Evolutionary conservation across 164 flowering plant genomes (phyloP).

Genomic region (Stephania yunnanensis): DNA sequence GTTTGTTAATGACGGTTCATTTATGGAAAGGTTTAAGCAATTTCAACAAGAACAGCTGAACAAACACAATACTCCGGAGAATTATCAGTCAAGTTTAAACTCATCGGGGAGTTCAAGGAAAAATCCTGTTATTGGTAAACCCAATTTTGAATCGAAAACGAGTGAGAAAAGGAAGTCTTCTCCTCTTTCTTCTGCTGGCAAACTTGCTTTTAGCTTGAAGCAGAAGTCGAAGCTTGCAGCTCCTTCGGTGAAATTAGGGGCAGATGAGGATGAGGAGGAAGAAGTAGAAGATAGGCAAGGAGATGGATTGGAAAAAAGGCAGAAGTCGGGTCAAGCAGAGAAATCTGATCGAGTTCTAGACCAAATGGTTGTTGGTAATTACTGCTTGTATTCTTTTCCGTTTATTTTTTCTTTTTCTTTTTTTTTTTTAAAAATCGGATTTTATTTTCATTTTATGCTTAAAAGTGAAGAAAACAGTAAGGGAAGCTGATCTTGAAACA

Average conservation of each 20-base stretch:
- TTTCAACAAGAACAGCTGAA: conserved; percentile 62
- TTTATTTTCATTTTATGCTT: background rate
- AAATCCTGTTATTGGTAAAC: conserved; percentile 29
- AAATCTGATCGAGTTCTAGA: conserved; percentile 29
- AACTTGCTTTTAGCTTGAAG: conserved; percentile 97
- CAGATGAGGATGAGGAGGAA: conserved; percentile 81
- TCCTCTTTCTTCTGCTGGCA: conserved; percentile 51
- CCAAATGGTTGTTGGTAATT: conserved; percentile 80
- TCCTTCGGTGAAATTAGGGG: conserved; percentile 68
- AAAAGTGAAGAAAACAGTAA: background rate
- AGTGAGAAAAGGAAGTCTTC: conserved; percentile 33
- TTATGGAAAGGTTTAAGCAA: conserved; percentile 90
- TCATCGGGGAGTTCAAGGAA: conserved; percentile 30
- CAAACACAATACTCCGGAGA: conserved; percentile 24
- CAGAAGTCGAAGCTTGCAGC: conserved; percentile 83
- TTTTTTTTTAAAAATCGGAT: background rate
- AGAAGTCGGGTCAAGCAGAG: conserved; percentile 46
- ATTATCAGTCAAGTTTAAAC: conserved; percentile 26
- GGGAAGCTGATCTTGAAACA: background rate
- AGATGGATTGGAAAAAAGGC: conserved; percentile 54
- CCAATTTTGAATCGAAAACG: conserved; percentile 24
- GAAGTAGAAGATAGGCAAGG: conserved; percentile 26
- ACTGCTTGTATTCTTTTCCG: conserved; percentile 27
- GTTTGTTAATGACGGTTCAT: conserved; percentile 92
- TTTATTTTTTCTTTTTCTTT: conserved; percentile 9